These are phyloP conservation scores for Plantago major DNA, from an alignment of 257 asterid genomes.

Conservation along the genomic window DNA sequence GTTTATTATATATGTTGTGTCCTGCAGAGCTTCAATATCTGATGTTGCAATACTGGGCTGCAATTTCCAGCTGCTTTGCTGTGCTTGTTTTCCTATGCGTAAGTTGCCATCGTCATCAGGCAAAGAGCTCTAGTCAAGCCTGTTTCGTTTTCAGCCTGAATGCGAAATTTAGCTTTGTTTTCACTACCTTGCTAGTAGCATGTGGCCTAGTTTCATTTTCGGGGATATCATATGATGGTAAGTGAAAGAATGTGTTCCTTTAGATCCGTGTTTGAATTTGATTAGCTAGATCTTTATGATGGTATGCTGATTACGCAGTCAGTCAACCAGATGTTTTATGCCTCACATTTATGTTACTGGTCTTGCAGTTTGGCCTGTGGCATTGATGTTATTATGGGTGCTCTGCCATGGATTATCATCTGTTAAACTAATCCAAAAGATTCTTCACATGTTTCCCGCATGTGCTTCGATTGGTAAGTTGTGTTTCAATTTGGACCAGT, in stretches of 20 bases:
- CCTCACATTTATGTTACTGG: background rate
- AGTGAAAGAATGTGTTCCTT: constrained; percentile 11
- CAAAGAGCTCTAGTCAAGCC: constrained; percentile 19
- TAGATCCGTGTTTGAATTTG: constrained; percentile 11
- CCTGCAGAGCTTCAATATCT: constrained; percentile 69
- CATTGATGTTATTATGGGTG: constrained; percentile 51
- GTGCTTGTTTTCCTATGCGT: constrained; percentile 54
- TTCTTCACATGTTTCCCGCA: constrained; percentile 75
- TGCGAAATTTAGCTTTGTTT: constrained; percentile 29
- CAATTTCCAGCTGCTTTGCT: constrained; percentile 56
- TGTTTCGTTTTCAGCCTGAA: constrained; percentile 28
- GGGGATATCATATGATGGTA: constrained; percentile 38
- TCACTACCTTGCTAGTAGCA: constrained; percentile 41
- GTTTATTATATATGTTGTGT: background rate
- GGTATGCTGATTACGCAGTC: no score
- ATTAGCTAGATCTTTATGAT: background rate
- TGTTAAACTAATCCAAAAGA: constrained; percentile 50
- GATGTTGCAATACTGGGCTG: constrained; percentile 76
- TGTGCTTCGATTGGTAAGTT: constrained; percentile 89
- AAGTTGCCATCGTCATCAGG: constrained; percentile 31
- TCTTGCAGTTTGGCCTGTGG: constrained; percentile 21
- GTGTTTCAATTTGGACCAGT: constrained; percentile 17
- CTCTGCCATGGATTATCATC: constrained; percentile 70
- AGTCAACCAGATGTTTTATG: no score
- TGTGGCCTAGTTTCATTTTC: constrained; percentile 36